These are phyloP conservation scores for Sporobolomyces phaffii DNA, from an alignment of 768 basidiomycete species.

Conservation along the genomic window DNA sequence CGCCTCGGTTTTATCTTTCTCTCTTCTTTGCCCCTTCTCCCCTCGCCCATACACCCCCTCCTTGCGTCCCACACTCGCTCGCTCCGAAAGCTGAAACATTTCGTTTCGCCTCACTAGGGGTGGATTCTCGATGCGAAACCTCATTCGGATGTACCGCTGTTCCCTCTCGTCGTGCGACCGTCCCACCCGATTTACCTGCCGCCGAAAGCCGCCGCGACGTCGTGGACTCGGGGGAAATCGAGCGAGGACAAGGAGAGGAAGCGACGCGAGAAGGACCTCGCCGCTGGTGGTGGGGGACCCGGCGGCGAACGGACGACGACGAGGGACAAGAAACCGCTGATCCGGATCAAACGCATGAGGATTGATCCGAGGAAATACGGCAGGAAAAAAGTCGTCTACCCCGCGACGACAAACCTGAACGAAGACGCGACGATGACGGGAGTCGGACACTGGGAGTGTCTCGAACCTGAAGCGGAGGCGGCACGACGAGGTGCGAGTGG, in stretches of 20 bases:
- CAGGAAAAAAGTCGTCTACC: slow-evolving; percentile 15
- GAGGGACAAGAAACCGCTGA: not conserved
- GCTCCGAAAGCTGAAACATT: not conserved
- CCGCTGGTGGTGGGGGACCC: too few relatives aligned
- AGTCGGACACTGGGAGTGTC: slow-evolving; percentile 33
- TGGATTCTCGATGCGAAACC: slow-evolving; percentile 36
- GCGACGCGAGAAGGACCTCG: slow-evolving; percentile 18
- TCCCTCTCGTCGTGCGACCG: slow-evolving; percentile 32
- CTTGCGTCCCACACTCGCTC: too few relatives aligned
- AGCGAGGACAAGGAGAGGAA: not conserved
- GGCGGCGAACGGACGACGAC: too few relatives aligned
- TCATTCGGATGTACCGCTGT: slow-evolving; percentile 2
- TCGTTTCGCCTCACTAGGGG: slow-evolving; percentile 8
- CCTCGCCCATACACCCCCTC: too few relatives aligned
- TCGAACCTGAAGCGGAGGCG: slow-evolving; percentile 1
- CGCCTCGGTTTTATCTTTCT: not conserved
- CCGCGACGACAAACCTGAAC: not conserved
- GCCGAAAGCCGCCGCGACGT: slow-evolving; percentile 21
- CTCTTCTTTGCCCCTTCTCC: not conserved
- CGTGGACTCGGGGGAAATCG: slow-evolving; percentile 27
- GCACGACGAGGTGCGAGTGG: too few relatives aligned
- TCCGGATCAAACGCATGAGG: slow-evolving; percentile 23
- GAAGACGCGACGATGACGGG: not conserved
- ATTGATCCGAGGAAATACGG: slow-evolving; percentile 36
- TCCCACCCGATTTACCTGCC: slow-evolving; percentile 24